Conservation (phyloP, 371 early-diverging fungal species). For the Nematocida homosporus region DNA sequence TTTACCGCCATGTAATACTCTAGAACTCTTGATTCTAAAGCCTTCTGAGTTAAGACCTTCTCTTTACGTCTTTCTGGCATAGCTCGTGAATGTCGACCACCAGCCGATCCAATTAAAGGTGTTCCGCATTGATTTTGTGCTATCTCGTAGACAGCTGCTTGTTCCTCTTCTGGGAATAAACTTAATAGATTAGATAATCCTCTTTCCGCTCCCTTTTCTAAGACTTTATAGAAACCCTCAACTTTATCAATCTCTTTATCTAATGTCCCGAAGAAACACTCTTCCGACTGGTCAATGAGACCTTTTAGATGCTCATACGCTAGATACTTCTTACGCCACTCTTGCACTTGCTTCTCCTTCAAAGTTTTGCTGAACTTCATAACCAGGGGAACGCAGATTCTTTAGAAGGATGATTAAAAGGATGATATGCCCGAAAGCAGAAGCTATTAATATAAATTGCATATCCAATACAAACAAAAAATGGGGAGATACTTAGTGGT, state of each 20-base stretch:
- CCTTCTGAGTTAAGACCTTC: neutral
- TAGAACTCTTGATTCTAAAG: constrained; percentile 60
- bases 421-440: constrained; percentile 6
- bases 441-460: neutral
- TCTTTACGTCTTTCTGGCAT: constrained; percentile 33
- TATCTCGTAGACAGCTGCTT: constrained; percentile 22
- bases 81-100: neutral
- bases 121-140: constrained; percentile 7
- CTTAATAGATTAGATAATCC: constrained; percentile 54
- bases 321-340: constrained; percentile 66
- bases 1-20: constrained; percentile 62
- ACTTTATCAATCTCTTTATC: constrained; percentile 56
- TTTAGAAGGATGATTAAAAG: constrained; percentile 28
- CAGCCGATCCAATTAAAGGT: constrained; percentile 2
- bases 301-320: constrained; percentile 57
- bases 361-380: constrained; percentile 65
- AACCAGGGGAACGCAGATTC: constrained; percentile 19
- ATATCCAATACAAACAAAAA: neutral
- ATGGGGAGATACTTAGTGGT: too few species aligned
- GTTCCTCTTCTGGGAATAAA: constrained; percentile 41
- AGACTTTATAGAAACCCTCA: constrained; percentile 58
- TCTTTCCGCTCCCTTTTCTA: constrained; percentile 59
- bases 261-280: constrained; percentile 47
- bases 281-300: constrained; percentile 4
- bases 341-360: constrained; percentile 63